Conservation (phyloP, 768 basidiomycete genomes). For the Daedalea quercina region DNA sequence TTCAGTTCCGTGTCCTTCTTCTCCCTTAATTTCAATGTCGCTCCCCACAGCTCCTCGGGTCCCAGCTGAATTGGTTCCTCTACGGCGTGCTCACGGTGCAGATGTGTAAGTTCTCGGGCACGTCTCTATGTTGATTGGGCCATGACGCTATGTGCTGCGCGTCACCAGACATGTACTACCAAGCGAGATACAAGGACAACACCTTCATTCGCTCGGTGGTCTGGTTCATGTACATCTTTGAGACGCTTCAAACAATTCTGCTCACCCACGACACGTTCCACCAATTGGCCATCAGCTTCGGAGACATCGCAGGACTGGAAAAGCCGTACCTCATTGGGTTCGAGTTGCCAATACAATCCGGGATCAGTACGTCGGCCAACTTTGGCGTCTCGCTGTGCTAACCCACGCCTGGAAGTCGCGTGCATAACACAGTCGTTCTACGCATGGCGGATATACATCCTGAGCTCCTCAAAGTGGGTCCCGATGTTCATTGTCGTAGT, state of each 20-base stretch:
- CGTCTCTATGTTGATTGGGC: background rate
- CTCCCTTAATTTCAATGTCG: background rate
- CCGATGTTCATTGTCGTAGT: background rate
- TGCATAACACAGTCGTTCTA: background rate
- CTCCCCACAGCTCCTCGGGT: background rate
- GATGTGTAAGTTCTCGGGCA: background rate
- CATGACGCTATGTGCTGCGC: background rate
- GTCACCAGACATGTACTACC: background rate
- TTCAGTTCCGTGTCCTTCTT: background rate
- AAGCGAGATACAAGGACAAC: background rate
- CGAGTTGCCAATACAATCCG: background rate
- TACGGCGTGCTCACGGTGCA: constrained; percentile 1
- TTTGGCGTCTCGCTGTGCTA: background rate
- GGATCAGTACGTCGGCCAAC: background rate
- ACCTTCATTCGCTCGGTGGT: background rate
- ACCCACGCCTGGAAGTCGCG: background rate
- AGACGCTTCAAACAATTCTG: background rate
- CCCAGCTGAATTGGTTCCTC: background rate
- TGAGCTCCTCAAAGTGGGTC: background rate
- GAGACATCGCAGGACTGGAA: background rate
- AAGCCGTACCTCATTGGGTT: background rate
- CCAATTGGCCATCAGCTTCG: background rate
- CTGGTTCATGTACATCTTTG: background rate
- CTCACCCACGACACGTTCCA: background rate
- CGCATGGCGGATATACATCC: background rate